Evolutionary conservation across 768 basidiomycete genomes (phyloP), one percentile per base, ranked within the genome.

Genomic region (Leucogyrophana mollusca): DNA sequence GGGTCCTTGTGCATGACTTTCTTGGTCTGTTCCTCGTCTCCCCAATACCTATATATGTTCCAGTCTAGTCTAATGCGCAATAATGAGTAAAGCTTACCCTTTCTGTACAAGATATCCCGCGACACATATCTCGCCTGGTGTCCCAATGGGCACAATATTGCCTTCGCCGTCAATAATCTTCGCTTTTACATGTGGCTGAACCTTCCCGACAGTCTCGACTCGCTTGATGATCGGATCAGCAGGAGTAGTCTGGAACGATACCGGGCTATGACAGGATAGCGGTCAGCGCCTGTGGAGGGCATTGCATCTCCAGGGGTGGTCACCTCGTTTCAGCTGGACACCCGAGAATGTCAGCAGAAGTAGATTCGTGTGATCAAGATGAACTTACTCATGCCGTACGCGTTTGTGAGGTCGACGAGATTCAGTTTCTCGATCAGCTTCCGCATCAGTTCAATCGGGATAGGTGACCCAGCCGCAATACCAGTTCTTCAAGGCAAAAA

Each of bases 361-460:
- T 14, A 32, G 18, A 25, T 42, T 8, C 40, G 18, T 10, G 7
- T 2, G 3, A 16, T 18, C 22, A 14, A 36, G 45, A 25, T 18
- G 21, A 18, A 76, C 85, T 49, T 51, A 92, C 90, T 91, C 90
- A 92, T 92, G 46, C 90, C 90, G 63, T 89, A 92, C 9, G 84
- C 88, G 47, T 79, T 83, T 0, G 90, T 90, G 33, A 92, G 64
- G 34, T 89, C 85, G 4, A 57, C 71, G 32, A 92, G 60, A 54
- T 89, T 86, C 46, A 92, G 54, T 54, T 80, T 79, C 17, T 70
- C 61, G 17, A 88, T 87, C 23, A 92, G 72, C 32, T 72, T 75
- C 51, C 73, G 82, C 90, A 92, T 91, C 36, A 92, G 65, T 40
- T 87, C 80, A 32, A 86, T 90, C 5, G 90, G 90, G 25, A 91